phyloP scores from a whole-genome alignment of 2,329 filamentous ascomycete species.

The Fusarium oxysporum region DNA sequence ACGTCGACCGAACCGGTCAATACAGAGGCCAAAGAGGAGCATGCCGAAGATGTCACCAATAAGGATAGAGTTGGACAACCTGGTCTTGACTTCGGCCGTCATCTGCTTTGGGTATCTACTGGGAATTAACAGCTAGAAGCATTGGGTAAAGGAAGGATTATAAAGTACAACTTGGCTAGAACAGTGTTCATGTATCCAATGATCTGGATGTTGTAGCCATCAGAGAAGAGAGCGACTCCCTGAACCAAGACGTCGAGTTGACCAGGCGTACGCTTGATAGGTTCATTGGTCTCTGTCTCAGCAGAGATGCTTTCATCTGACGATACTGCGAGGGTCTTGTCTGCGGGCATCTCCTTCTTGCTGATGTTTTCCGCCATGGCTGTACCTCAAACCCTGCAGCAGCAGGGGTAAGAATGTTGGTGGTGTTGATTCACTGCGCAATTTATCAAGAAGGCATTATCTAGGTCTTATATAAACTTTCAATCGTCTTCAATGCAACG shows the following conservation, averaged over 20 bases:
- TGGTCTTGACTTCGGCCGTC: neutral
- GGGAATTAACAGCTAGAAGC: accelerated
- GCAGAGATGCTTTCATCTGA: neutral
- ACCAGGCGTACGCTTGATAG: neutral
- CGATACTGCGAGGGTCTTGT: neutral
- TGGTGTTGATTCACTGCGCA: neutral
- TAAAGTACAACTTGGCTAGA: neutral
- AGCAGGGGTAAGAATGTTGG: no score
- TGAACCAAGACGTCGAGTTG: neutral
- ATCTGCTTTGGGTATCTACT: neutral
- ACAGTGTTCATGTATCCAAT: neutral
- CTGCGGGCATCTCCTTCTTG: neutral
- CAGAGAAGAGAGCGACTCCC: neutral
- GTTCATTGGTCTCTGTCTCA: neutral
- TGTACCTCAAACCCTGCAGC: accelerated
- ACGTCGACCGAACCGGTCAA: neutral
- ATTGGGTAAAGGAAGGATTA: accelerated
- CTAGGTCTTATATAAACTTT: neutral
- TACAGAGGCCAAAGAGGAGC: neutral
- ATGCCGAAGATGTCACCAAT: neutral
- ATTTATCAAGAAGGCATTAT: accelerated
- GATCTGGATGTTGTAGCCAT: constrained; percentile 1
- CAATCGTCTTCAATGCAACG: accelerated
- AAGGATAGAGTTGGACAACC: neutral
- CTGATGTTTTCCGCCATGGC: neutral